These are phyloP conservation scores for Penicillium dipodomyicola DNA, from an alignment of 495 filamentous ascomycete species.

Conservation along the genomic window DNA sequence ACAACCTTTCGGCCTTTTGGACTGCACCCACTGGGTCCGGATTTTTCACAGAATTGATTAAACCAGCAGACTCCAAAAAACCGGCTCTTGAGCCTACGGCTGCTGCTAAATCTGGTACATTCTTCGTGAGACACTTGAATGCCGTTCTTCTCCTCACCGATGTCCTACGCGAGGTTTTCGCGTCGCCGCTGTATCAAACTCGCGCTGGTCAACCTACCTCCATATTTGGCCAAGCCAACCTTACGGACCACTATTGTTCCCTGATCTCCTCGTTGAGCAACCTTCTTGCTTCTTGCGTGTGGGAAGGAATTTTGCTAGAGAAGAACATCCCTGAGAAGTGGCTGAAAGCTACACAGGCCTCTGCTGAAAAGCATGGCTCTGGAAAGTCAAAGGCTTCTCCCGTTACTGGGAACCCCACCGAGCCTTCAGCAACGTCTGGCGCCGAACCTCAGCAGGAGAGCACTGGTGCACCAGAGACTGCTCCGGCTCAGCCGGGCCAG, in stretches of 20 bases:
- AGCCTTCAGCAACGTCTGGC: slow-evolving; percentile 13
- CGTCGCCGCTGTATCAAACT: slow-evolving; percentile 59
- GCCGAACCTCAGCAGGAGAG: slow-evolving; percentile 21
- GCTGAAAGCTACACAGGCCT: slow-evolving; percentile 60
- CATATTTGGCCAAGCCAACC: slow-evolving; percentile 68
- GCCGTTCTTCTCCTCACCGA: slow-evolving; percentile 70
- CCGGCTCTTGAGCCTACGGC: slow-evolving; percentile 17
- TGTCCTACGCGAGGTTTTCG: slow-evolving; percentile 70
- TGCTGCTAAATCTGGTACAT: slow-evolving; percentile 60
- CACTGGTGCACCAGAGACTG: slow-evolving; percentile 22
- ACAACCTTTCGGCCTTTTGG: slow-evolving; percentile 65
- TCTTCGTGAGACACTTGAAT: slow-evolving; percentile 71
- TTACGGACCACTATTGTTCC: slow-evolving; percentile 72
- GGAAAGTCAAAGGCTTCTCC: slow-evolving; percentile 43
- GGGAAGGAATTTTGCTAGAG: slow-evolving; percentile 77
- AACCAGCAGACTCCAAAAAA: slow-evolving; percentile 28
- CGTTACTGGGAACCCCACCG: slow-evolving; percentile 25
- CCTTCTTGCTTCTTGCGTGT: slow-evolving; percentile 72
- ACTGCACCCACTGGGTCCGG: slow-evolving; percentile 47
- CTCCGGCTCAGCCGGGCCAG: slow-evolving; percentile 27
- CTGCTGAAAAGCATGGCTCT: slow-evolving; percentile 45
- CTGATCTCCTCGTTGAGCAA: slow-evolving; percentile 70
- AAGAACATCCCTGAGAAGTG: slow-evolving; percentile 64
- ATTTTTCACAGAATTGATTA: slow-evolving; percentile 66
- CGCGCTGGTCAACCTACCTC: slow-evolving; percentile 51